These are phyloP conservation scores for Boletus sp. DNA, from an alignment of 768 basidiomycete species.

Conservation along the genomic window DNA sequence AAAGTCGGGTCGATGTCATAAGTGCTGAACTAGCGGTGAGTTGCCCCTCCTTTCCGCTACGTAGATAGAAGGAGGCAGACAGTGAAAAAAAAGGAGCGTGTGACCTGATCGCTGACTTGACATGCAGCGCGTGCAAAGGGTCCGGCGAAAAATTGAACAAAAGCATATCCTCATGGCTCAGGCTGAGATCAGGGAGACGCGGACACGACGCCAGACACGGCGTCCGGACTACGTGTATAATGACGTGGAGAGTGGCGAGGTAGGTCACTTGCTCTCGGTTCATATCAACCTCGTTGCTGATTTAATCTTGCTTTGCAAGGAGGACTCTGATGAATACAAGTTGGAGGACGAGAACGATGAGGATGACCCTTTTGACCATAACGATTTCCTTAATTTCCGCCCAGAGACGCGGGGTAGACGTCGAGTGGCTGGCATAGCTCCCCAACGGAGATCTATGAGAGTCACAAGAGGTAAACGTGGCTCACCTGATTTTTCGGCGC, in stretches of 20 bases:
- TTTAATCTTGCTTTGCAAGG: slow-evolving; percentile 29
- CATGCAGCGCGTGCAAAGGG: slow-evolving; percentile 67
- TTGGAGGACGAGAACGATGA: slow-evolving; percentile 68
- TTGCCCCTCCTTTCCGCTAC: slow-evolving; percentile 20
- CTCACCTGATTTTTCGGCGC: slow-evolving; percentile 47
- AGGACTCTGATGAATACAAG: slow-evolving; percentile 68
- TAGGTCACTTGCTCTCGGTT: slow-evolving; percentile 11
- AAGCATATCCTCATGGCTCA: slow-evolving; percentile 63
- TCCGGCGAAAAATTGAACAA: slow-evolving; percentile 68
- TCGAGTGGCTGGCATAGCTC: slow-evolving; percentile 34
- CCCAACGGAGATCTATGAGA: slow-evolving; percentile 56
- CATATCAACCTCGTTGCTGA: slow-evolving; percentile 25
- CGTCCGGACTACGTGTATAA: slow-evolving; percentile 82
- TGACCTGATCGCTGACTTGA: slow-evolving; percentile 23
- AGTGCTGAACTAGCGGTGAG: slow-evolving; percentile 72
- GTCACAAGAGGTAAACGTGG: slow-evolving; percentile 51
- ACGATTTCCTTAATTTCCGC: slow-evolving; percentile 37
- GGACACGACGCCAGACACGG: slow-evolving; percentile 70
- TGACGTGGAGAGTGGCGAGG: slow-evolving; percentile 65
- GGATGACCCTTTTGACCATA: slow-evolving; percentile 50
- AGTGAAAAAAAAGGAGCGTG: slow-evolving; percentile 1
- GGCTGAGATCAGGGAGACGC: slow-evolving; percentile 75
- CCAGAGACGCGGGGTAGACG: slow-evolving; percentile 44
- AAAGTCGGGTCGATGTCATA: slow-evolving; percentile 61
- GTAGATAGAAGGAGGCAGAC: slow-evolving; percentile 14